Base-by-base conservation (phyloP, 2,329 filamentous ascomycete genomes). In the Knoxdaviesia proteae region DNA sequence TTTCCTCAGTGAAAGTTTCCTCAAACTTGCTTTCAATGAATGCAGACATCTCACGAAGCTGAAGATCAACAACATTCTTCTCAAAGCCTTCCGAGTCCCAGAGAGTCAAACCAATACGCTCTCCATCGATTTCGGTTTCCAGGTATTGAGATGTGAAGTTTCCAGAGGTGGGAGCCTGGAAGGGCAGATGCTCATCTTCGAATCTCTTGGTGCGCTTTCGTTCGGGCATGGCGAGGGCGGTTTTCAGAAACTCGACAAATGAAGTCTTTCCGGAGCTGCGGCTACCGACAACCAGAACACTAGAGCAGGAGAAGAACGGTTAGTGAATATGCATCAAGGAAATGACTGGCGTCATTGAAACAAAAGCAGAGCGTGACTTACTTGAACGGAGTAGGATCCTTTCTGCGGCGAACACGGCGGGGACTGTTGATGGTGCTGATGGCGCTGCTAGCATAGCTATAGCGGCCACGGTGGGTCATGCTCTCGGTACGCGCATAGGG, bases 11-110 rank as follows among this genome's bases (percentile, higher is more conserved):
- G 57, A 98, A 93, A 0, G 90, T 96, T 54, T 98, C 90, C 58
- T 98, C 88, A 52, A 98, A 98, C 60, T 96, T 96, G 65, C 81
- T 88, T 65, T 98, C 90, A 46, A 98, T 67, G 62, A 98, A 98
- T 6, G 80, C 71, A 34, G 81, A 79, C 67, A 96, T 87, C 56
- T 93, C 84, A 47, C 87, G 77, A 49, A 98, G 67, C 60, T 98
- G 90, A 49, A 96, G 72, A 58, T 96, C 90, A 42, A 94, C 86
- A 34, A 96, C 74, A 53, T 84, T 90, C 69, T 88, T 93, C 61
- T 98, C 88, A 44, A 98, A 63, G 1, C 90, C 90, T 53, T 90
- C 80, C 1, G 90, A 96, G 57, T 98, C 90, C 90, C 90, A 98
- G 33, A 98, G 63, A 0, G 90, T 98, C 49, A 98, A 63, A 6